Base-by-base conservation (phyloP, 768 basidiomycete genomes). In the Wakefieldia striispora region DNA sequence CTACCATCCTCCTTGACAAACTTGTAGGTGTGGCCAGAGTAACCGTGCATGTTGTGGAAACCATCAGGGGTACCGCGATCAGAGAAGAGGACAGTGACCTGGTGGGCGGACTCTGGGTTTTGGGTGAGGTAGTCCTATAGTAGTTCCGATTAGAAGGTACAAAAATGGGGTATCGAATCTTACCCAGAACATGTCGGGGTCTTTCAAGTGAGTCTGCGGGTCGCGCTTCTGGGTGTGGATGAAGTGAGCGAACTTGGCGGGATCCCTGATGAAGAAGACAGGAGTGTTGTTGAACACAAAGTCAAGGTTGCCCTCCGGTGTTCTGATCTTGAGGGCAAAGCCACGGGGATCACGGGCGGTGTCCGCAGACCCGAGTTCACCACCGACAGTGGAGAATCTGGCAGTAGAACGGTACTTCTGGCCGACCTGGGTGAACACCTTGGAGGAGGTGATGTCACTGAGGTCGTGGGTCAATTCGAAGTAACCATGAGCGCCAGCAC, bases 221-320 rank as follows among this genome's bases (percentile, higher is more conserved):
- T 91, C 80, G 55, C 88, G 82, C 75, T 94, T 94, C 66, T 91
- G 88, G 24, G 91, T 91, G 75, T 97, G 95, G 59, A 95, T 90
- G 70, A 97, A 86, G 73, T 97, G 91, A 39, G 90, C 85, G 79
- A 95, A 97, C 70, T 92, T 86, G 70, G 86, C 79, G 13, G 88
- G 82, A 67, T 95, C 84, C 58, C 85, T 81, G 68, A 97, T 82
- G 75, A 91, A 88, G 82, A 94, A 93, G 57, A 95, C 79, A 40
- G 94, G 91, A 13, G 89, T 91, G 74, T 93, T 92, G 74, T 92
- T 91, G 82, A 86, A 81, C 61, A 94, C 94, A 79, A 88, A 88
- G 67, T 97, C 94, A 70, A 83, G 82, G 75, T 91, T 95, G 17
- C 95, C 95, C 67, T 97, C 81, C 3, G 91, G 83, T 0, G 95